These are phyloP conservation scores for Trichoderma simmonsii DNA, from an alignment of 2,329 filamentous ascomycete genomes.

Conservation along the genomic window DNA sequence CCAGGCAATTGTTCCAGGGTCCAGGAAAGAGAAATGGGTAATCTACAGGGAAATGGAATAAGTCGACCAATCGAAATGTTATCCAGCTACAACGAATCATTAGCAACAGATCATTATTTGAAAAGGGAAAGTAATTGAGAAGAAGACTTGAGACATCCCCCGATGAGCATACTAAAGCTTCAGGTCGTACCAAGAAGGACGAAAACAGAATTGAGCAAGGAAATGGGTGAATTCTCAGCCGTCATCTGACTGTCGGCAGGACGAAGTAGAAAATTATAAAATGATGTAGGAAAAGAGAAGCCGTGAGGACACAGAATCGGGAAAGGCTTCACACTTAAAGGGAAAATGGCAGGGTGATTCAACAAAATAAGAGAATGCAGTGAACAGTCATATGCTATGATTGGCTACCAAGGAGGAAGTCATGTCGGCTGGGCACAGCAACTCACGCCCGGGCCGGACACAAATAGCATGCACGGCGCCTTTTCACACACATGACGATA, in stretches of 20 bases:
- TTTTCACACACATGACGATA: slow-evolving; percentile 1
- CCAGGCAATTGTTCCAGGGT: not conserved
- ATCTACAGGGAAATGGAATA: not conserved
- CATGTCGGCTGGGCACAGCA: not conserved
- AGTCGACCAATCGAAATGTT: not conserved
- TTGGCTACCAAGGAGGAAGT: not conserved
- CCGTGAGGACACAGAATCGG: not conserved
- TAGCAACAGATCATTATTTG: not conserved
- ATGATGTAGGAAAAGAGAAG: too few species aligned
- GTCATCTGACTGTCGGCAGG: not conserved
- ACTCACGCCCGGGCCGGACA: not conserved
- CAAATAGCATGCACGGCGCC: slow-evolving; percentile 1
- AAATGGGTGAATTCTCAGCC: not conserved
- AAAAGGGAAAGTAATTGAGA: not conserved
- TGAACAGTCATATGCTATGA: not conserved
- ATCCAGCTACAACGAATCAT: not conserved
- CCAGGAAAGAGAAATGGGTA: not conserved
- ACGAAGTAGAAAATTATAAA: not conserved
- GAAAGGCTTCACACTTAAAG: not conserved
- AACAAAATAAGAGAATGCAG: not conserved
- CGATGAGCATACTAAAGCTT: not conserved
- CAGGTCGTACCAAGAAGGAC: not conserved
- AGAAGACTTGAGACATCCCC: not conserved
- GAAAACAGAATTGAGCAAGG: not conserved
- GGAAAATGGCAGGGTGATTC: not conserved